Conservation (phyloP, 2,329 filamentous ascomycete species). For the Clathrospora elynae region DNA sequence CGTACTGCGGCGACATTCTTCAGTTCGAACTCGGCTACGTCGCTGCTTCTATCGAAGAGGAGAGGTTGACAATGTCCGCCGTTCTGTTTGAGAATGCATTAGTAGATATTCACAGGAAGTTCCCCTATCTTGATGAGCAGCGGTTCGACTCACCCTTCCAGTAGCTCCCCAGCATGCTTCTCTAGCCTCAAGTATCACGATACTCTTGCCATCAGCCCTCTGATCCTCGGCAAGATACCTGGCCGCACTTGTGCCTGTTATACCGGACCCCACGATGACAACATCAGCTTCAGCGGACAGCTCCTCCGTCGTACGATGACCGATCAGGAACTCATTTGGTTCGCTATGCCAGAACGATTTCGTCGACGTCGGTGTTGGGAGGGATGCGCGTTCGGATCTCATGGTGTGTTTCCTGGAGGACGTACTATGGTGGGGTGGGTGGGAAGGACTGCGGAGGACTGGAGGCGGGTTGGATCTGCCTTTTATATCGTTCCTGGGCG, state of each 20-base stretch:
- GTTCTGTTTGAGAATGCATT: slow-evolving; percentile 44
- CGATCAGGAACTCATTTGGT: slow-evolving; percentile 66
- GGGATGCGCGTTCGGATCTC: slow-evolving; percentile 44
- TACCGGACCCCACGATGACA: slow-evolving; percentile 75
- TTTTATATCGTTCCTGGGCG: slow-evolving; percentile 4
- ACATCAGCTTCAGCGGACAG: slow-evolving; percentile 69
- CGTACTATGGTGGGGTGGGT: too few species aligned
- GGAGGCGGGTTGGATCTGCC: background rate
- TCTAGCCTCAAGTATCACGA: slow-evolving; percentile 76
- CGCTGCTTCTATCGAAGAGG: slow-evolving; percentile 64
- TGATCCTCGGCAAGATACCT: slow-evolving; percentile 61
- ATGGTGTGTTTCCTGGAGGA: too few species aligned
- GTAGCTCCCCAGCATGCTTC: slow-evolving; percentile 85
- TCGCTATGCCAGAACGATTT: slow-evolving; percentile 75
- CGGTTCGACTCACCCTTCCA: slow-evolving; percentile 63
- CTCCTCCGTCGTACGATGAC: slow-evolving; percentile 68
- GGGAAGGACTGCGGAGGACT: slow-evolving; percentile 1
- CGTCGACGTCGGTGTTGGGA: slow-evolving; percentile 67
- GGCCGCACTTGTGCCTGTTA: slow-evolving; percentile 75
- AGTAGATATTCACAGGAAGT: slow-evolving; percentile 3
- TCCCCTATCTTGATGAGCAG: background rate
- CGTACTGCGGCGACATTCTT: slow-evolving; percentile 67
- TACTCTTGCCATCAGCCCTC: slow-evolving; percentile 53
- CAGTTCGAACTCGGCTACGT: slow-evolving; percentile 73
- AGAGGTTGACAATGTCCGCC: slow-evolving; percentile 73